Base-by-base conservation (phyloP, 1,284 basidiomycete species). In the Takashimella tepidaria region DNA sequence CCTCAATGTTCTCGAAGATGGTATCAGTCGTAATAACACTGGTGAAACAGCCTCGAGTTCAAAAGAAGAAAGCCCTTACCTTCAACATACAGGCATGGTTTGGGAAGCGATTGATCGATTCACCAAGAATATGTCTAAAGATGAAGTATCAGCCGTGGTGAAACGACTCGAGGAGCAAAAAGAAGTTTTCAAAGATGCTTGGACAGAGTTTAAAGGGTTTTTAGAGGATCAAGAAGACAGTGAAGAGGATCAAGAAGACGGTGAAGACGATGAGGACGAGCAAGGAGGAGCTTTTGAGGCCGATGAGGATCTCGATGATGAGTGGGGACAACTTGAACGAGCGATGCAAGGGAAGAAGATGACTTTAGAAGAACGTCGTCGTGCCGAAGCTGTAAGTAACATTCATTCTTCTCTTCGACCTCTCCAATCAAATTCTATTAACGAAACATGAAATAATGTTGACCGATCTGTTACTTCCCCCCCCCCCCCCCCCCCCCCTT, bases 51-150 rank as follows among this genome's bases (percentile, higher is more conserved):
- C 57, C 13, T 42, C 27, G 22, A 20, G 23, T 40, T 41, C 47
- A 1, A 51, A 52, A 41, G 50, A 24, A 23, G 66, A 60, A 2
- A 54, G 56, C 40, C 56, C 64, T 12, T 73, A 74, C 49, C 60
- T 74, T 8, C 44, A 60, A 19, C 63, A 72, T 26, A 74, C 70
- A 3, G 72, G 68, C 1, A 50, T 66, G 54, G 63, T 74, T 4
- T 73, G 70, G 70, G 68, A 69, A 11, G 58, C 61, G 1, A 63
- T 72, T 23, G 70, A 71, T 43, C 41, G 49, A 16, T 45, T 67
- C 20, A 45, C 59, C 2, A 49, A 45, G 4, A 47, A 51, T 24
- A 31, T 69, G 2, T 65, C 66, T 1, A 54, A 52, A 21, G 59
- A 56, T 22, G 68, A 70, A 50, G 44, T 23, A 5, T 41, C 45